Evolutionary conservation across 106 monocot species (phyloP), one percentile per base, ranked within the genome.

Genomic region (Hemerocallis citrina): DNA sequence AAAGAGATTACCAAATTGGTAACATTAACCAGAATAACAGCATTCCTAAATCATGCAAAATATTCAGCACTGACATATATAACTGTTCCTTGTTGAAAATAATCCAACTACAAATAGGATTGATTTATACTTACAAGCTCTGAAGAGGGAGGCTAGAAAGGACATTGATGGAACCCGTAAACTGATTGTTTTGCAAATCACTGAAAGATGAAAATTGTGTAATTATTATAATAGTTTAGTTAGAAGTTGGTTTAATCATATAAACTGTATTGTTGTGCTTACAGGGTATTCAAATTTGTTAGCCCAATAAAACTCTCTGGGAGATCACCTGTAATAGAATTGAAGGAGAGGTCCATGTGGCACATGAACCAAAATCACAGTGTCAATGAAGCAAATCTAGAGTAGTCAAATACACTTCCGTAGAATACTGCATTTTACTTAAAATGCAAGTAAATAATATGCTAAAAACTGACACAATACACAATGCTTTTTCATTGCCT

Each of bases 101-200:
- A 25, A n/a, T 0, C 45, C 7, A 77, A 38, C 38, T 33, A 2
- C 59, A 45, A n/a, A n/a, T n/a, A n/a, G n/a, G n/a, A 36, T 2
- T 21, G 15, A 59, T 8, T 49, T 21, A 23, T 61, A 70, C 92
- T 84, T 60, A 92, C 92, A 92, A 55, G 68, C 73, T 62, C 55
- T 81, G 15, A 64, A 92, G 88, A 4, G 84, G 92, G 55, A 92
- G 81, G 72, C 52, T 48, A 19, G 71, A 72, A 55, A 92, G 78
- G 47, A 74, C 78, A 79, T 92, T 65, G 38, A 92, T 81, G 38
- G 65, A 37, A 59, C 92, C 92, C 24, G 81, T 81, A 55, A 92
- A 88, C 52, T 88, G 81, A 59, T 93, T 93, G 57, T 88, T 85
- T 33, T 88, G 81, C 68, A 93, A 67, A 77, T 75, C 63, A 57